Evolutionary conservation across 106 monocot species (phyloP), one percentile per base, ranked within the genome.

Genomic region (Platanthera guangdongensis): DNA sequence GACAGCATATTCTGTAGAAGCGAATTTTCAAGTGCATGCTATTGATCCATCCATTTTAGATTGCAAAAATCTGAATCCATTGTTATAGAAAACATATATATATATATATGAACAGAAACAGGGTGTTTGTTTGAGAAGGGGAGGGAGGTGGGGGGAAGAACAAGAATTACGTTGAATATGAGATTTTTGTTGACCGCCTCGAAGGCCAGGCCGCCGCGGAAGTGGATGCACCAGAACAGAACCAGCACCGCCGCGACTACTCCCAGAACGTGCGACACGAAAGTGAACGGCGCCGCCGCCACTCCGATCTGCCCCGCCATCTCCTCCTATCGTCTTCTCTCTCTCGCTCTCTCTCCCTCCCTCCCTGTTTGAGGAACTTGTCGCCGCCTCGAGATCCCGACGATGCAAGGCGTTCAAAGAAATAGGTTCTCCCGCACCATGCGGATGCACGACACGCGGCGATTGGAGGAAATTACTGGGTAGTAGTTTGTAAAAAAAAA

Each of bases 141-240:
- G 10, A 8, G 30, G 4, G 49, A 25, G 7, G 64, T 50, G 6
- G 10, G 12, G 30, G 4, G 49, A 25, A 11, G 64, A 57, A 39
- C 2, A 6, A 39, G 4, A 25, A 25, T 22, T 85, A 92, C 92
- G 78, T 95, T 95, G 76, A 92, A 92, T 73, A 95, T 92, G 86
- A 90, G 90, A 45, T 73, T 78, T 76, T 97, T 97, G 81, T 97
- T 89, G 73, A 82, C 51, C 68, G 93, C 80, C 15, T 83, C 84
- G 76, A 91, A 83, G 77, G 83, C 83, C 30, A 92, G 84, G 49
- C 95, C 95, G 5, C 95, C 95, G 10, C 92, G 77, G 79, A 88
- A 95, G 72, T 85, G 78, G 83, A 87, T 75, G 81, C 82, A 80
- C 95, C 95, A 95, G 3, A 95, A 80, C n/a, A 95, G 60, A 71